Percentiles rank a stretch among this genome's conserved stretches.
Conservation (phyloP, 352 stramenopile genomes). For the Globisporangium mamillatum region DNA sequence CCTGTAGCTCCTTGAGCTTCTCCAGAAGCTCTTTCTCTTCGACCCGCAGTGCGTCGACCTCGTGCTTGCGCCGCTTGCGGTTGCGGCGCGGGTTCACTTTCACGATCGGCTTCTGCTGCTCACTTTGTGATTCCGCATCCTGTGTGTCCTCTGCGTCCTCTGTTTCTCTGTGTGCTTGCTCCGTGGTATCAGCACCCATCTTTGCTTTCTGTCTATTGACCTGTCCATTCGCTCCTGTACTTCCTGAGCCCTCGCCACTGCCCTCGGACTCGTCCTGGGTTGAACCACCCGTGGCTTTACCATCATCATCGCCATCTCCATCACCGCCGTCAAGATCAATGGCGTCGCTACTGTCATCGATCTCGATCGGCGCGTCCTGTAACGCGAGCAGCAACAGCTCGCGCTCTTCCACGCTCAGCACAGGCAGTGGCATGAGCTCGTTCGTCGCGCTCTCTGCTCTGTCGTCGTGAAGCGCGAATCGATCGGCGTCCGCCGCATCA, state of each 20-base stretch:
- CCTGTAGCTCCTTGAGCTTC: neutral
- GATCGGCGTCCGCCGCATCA: neutral
- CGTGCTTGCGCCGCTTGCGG: constrained; percentile 16
- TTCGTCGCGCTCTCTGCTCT: neutral
- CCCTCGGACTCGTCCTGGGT: neutral
- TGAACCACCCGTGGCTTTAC: neutral
- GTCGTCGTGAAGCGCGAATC: neutral
- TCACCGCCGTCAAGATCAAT: neutral
- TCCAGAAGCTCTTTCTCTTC: neutral
- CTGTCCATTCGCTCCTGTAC: neutral
- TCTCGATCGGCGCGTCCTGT: neutral
- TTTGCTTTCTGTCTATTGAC: neutral
- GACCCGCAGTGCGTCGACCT: constrained; percentile 10
- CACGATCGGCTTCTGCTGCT: neutral
- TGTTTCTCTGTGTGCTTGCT: neutral
- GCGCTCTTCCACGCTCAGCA: neutral
- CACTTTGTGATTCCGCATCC: neutral
- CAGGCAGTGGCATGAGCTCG: neutral
- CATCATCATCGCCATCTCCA: neutral
- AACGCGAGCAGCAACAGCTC: constrained; percentile 2
- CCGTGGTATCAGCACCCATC: neutral
- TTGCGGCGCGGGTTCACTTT: constrained; percentile 9
- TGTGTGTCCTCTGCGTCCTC: neutral
- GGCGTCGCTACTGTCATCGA: neutral
- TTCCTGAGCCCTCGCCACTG: neutral